phyloP scores from a whole-genome alignment of 768 basidiomycete genomes.

The Suillus discolor region DNA sequence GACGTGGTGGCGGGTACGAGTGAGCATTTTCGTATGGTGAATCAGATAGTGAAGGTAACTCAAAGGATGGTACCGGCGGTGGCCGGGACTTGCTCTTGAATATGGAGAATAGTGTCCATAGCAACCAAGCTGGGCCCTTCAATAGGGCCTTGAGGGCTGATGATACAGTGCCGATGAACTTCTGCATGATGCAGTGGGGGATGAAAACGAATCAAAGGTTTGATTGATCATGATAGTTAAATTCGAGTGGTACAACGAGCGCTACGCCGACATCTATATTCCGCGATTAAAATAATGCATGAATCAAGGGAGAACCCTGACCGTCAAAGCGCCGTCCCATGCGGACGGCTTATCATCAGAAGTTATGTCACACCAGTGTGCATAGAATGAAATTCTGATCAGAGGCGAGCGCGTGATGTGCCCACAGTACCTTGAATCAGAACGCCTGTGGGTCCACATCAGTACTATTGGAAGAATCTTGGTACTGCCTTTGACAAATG shows the following conservation, averaged over 20 bases:
- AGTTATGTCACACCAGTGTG: too few relatives aligned
- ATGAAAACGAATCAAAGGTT: not conserved
- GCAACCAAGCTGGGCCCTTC: not conserved
- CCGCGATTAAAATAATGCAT: not conserved
- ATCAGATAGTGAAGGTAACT: not conserved
- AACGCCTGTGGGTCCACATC: too few relatives aligned
- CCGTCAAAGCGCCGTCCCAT: not conserved
- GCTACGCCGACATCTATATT: not conserved
- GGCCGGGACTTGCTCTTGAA: not conserved
- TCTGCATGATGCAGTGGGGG: not conserved
- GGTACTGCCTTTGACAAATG: slow-evolving; percentile 42
- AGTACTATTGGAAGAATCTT: too few relatives aligned
- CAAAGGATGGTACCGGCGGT: not conserved
- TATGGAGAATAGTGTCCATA: not conserved
- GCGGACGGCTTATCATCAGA: not conserved
- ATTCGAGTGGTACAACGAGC: not conserved
- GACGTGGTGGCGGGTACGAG: not conserved
- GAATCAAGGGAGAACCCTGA: not conserved
- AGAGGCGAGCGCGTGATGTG: too few relatives aligned
- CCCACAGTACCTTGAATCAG: too few relatives aligned
- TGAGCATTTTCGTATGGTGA: not conserved
- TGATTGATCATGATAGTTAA: not conserved
- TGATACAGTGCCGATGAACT: not conserved
- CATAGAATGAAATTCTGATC: too few relatives aligned
- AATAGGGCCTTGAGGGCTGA: not conserved